Evolutionary conservation across 2,329 filamentous ascomycete species (phyloP).

Genomic region (Diaporthe ilicicola): DNA sequence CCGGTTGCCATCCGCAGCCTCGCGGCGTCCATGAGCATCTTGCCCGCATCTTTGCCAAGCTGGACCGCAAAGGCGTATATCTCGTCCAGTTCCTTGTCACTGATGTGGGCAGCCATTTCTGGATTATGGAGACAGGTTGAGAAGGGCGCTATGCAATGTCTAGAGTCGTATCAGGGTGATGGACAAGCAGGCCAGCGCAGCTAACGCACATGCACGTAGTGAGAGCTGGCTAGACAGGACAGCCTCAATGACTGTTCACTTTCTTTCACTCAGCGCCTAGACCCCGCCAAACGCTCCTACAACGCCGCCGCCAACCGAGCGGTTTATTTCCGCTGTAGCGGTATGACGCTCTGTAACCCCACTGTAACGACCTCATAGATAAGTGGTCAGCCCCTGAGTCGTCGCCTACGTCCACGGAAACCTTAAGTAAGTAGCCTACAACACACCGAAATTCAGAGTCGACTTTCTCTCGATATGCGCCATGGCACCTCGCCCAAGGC

Average conservation of each 20-base stretch:
- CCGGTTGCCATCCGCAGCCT: conserved; percentile 56
- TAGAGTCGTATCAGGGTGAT: background rate
- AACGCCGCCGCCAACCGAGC: conserved; percentile 30
- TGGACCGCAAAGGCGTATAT: conserved; percentile 77
- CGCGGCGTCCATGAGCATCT: conserved; percentile 72
- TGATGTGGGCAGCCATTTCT: conserved; percentile 17
- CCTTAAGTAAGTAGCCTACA: background rate
- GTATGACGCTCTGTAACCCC: conserved; percentile 16
- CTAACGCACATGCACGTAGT: too few species aligned
- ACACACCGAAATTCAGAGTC: background rate
- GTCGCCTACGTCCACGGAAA: background rate
- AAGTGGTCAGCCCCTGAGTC: background rate
- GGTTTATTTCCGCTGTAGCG: conserved; percentile 26
- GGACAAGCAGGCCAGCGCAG: background rate
- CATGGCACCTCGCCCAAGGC: background rate
- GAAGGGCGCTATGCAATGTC: background rate
- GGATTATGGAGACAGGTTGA: background rate
- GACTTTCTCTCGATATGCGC: background rate
- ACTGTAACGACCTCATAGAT: background rate
- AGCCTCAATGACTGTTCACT: background rate
- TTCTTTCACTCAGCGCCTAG: background rate
- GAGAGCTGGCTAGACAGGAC: background rate
- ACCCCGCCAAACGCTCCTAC: background rate
- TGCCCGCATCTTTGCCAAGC: conserved; percentile 74
- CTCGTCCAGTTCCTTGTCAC: conserved; percentile 62